phyloP scores from a whole-genome alignment of 768 basidiomycete genomes.

The Phylloporus rhodoxanthus region DNA sequence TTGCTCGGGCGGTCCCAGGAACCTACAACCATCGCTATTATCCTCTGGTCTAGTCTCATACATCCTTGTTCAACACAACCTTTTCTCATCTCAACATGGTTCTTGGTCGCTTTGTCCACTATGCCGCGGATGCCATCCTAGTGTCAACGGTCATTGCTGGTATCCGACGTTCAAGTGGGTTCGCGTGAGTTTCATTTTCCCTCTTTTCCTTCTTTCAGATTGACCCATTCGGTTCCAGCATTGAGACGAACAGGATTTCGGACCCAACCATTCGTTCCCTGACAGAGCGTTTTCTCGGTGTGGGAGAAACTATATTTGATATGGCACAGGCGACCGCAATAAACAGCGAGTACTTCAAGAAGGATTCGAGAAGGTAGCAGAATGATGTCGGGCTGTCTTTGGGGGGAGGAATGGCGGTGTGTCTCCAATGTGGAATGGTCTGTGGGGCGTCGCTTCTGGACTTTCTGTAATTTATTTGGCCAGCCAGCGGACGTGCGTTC shows the following conservation, averaged over 20 bases:
- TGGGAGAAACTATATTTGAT: constrained; percentile 89
- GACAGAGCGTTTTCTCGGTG: constrained; percentile 74
- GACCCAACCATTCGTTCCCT: constrained; percentile 73
- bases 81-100: constrained; percentile 38
- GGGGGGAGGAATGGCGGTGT: constrained; percentile 1
- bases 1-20: background rate
- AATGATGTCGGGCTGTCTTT: background rate
- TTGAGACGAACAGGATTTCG: constrained; percentile 61
- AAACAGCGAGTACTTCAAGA: constrained; percentile 78
- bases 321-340: constrained; percentile 80
- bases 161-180: constrained; percentile 84
- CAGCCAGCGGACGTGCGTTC: constrained; percentile 21
- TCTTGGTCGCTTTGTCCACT: constrained; percentile 71
- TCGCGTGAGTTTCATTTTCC: constrained; percentile 56
- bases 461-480: constrained; percentile 25
- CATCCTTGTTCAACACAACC: background rate
- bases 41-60: background rate
- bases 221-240: constrained; percentile 36
- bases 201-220: background rate
- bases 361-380: constrained; percentile 36
- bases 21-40: background rate
- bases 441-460: constrained; percentile 17
- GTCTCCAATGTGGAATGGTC: constrained; percentile 6
- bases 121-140: constrained; percentile 76
- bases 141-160: constrained; percentile 89